Conservation (phyloP, 1,284 basidiomycete species). For the Pyrrhoderma noxium region DNA sequence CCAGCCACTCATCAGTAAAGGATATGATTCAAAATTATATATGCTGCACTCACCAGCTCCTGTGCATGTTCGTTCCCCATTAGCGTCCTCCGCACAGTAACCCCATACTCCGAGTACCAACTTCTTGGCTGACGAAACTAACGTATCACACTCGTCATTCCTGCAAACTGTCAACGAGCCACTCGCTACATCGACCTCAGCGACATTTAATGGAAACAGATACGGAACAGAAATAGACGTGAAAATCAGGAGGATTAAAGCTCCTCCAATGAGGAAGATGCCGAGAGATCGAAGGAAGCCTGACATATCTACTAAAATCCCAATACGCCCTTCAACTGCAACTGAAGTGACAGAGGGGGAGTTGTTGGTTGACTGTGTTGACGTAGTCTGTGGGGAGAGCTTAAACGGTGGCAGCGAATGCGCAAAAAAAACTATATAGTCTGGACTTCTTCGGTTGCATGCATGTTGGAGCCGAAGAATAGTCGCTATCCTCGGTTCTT, state of each 20-base stretch:
- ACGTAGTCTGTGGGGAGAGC: too few species aligned
- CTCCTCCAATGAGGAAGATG: slow-evolving; percentile 50
- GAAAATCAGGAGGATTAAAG: slow-evolving; percentile 59
- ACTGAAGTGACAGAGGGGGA: too few species aligned
- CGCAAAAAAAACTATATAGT: too few species aligned
- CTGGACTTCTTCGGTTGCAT: too few species aligned
- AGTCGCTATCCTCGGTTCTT: too few species aligned
- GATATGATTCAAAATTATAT: not conserved
- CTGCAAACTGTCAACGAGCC: slow-evolving; percentile 25
- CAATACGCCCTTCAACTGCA: too few species aligned
- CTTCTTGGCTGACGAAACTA: not conserved
- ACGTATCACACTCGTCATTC: slow-evolving; percentile 45
- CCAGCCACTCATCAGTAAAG: not conserved
- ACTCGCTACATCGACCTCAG: slow-evolving; percentile 41
- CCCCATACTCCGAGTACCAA: slow-evolving; percentile 32
- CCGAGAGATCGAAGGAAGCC: slow-evolving; percentile 26
- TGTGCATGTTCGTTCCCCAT: slow-evolving; percentile 16
- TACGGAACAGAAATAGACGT: slow-evolving; percentile 64
- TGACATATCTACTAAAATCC: too few species aligned
- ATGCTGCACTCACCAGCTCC: not conserved
- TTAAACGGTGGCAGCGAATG: too few species aligned
- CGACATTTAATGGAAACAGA: slow-evolving; percentile 56
- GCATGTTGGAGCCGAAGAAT: too few species aligned
- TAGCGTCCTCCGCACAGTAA: slow-evolving; percentile 43
- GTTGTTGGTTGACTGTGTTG: too few species aligned